Conservation (phyloP, 2,329 filamentous ascomycete genomes). For the Venturia effusa region DNA sequence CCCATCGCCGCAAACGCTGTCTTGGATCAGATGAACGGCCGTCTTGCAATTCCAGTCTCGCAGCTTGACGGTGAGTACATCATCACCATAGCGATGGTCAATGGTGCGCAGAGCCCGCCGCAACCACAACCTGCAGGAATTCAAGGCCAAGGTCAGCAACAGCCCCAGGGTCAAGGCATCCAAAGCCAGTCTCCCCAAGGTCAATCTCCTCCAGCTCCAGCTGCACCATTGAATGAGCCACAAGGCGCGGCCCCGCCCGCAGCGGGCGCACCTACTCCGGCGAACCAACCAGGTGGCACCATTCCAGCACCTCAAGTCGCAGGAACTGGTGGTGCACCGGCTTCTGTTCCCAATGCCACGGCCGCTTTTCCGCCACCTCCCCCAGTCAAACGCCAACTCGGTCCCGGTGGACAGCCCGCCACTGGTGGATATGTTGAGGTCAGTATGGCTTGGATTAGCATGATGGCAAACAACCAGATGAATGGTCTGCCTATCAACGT, state of each 20-base stretch:
- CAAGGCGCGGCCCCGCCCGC: not conserved
- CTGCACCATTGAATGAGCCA: not conserved
- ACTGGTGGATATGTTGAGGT: conserved; percentile 21
- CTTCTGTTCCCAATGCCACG: not conserved
- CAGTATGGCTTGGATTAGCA: conserved; percentile 24
- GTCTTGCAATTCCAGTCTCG: conserved; percentile 25
- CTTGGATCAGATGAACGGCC: conserved; percentile 25
- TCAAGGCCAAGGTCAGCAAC: conserved; percentile 12
- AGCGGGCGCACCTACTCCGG: not conserved
- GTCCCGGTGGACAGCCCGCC: conserved; percentile 14
- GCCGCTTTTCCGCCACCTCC: conserved; percentile 14
- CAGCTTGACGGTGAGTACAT: conserved; percentile 28
- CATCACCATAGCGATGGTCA: conserved; percentile 20
- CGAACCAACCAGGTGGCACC: not conserved
- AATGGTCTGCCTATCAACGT: conserved; percentile 10
- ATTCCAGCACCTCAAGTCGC: not conserved
- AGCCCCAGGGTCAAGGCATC: not conserved
- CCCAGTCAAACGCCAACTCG: conserved; percentile 18
- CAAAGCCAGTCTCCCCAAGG: not conserved
- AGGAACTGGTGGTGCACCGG: not conserved
- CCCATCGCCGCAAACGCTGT: conserved; percentile 24
- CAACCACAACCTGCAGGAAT: not conserved
- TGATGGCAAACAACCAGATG: conserved; percentile 19
- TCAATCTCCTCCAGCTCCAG: not conserved
- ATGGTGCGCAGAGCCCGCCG: conserved; percentile 3